Percentiles rank a stretch among this genome's conserved stretches.
phyloP scores from a whole-genome alignment of 164 flowering plant species.

The Sextonia rubra region DNA sequence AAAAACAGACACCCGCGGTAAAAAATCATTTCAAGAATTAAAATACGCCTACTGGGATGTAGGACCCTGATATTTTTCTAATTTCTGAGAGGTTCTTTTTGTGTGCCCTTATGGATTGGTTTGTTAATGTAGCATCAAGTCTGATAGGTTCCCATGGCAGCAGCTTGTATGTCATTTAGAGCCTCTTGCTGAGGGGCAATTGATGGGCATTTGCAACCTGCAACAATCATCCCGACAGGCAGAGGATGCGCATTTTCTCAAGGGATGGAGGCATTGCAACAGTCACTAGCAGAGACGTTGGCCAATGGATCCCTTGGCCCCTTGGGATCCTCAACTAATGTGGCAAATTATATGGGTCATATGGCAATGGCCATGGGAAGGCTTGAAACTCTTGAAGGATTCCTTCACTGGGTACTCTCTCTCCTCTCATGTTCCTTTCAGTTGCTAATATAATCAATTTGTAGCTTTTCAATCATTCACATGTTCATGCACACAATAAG shows the following conservation, averaged over 20 bases:
- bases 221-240: conserved; percentile 88
- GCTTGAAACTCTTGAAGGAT: conserved; percentile 75
- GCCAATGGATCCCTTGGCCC: conserved; percentile 57
- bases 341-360: conserved; percentile 90
- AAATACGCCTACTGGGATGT: no score
- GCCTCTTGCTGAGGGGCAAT: conserved; percentile 80
- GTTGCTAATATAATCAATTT: neutral
- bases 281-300: conserved; percentile 74
- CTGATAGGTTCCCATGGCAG: conserved; percentile 32
- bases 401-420: conserved; percentile 59
- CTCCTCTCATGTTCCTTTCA: neutral
- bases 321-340: conserved; percentile 64
- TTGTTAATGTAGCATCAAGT: neutral
- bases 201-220: conserved; percentile 58
- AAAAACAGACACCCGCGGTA: no score
- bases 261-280: conserved; percentile 91
- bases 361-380: conserved; percentile 98
- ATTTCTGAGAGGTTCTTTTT: no score
- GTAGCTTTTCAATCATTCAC: neutral
- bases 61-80: no score
- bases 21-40: no score
- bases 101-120: no score
- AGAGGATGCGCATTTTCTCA: conserved; percentile 88
- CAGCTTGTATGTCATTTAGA: conserved; percentile 69
- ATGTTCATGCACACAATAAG: neutral